Conservation (phyloP, 352 stramenopile species). For the Phytophthora pini region DNA sequence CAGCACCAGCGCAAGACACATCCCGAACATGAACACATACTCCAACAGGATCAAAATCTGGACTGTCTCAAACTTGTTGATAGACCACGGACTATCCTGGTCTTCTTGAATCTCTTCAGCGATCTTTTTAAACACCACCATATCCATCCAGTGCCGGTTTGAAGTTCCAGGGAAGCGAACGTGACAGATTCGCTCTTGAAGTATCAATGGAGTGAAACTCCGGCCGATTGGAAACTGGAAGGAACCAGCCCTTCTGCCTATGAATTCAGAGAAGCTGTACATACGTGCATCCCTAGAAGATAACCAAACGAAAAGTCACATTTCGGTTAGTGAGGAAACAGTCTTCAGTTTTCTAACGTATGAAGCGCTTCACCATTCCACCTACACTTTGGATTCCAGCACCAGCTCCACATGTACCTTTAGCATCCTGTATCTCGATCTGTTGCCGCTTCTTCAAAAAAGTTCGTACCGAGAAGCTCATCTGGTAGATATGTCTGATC, state of each 20-base stretch:
- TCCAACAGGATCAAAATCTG: slow-evolving; percentile 49
- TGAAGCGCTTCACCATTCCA: neutral
- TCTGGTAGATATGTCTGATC: slow-evolving; percentile 88
- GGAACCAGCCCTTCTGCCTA: neutral
- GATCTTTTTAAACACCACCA: neutral
- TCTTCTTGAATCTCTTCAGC: neutral
- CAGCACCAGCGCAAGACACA: slow-evolving; percentile 45
- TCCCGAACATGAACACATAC: slow-evolving; percentile 54
- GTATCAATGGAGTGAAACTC: neutral
- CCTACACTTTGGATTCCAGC: too few species aligned
- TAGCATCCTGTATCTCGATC: slow-evolving; percentile 9
- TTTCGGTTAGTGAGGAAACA: neutral
- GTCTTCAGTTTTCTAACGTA: neutral
- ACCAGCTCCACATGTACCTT: neutral
- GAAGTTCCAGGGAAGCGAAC: neutral
- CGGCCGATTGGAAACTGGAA: neutral
- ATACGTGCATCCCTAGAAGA: neutral
- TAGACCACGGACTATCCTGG: slow-evolving; percentile 18
- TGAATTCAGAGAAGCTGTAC: neutral
- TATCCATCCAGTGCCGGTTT: too few species aligned
- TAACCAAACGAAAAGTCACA: neutral
- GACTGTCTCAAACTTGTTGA: slow-evolving; percentile 45
- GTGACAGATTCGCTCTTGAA: neutral
- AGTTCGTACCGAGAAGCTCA: slow-evolving; percentile 65
- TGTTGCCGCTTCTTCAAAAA: slow-evolving; percentile 48